Percentiles rank a stretch among this genome's conserved stretches.
Evolutionary conservation across 345 rosid genomes (phyloP).

Genomic region (Gynandropsis gynandra): DNA sequence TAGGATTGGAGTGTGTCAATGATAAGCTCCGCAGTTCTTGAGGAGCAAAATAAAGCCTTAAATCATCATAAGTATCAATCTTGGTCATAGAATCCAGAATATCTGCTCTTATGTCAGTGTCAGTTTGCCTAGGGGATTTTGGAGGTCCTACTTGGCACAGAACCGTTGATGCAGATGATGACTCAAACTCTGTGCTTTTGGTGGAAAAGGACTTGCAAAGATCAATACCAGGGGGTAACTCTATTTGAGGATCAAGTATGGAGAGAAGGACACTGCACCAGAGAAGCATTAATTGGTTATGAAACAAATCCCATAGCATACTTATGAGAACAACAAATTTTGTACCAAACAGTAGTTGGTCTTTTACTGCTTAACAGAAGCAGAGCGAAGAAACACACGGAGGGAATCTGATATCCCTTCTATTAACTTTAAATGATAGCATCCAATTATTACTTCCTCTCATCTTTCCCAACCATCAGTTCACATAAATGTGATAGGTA

Average conservation of each 20-base stretch:
- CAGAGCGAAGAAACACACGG: no score
- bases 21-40: conserved; percentile 43
- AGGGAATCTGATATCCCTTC: no score
- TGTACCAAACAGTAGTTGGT: no score
- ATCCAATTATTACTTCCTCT: no score
- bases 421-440: no score
- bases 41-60: conserved; percentile 51
- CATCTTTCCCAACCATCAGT: no score
- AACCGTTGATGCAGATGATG: conserved; percentile 26
- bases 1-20: conserved; percentile 29
- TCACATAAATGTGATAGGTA: no score
- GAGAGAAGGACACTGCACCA: conserved; percentile 74
- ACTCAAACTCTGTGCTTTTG: conserved; percentile 33
- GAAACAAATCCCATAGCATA: conserved; percentile 3
- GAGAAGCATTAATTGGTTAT: conserved; percentile 19
- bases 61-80: conserved; percentile 52
- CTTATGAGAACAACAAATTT: neutral
- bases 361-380: no score
- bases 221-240: conserved; percentile 72
- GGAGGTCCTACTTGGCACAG: conserved; percentile 27
- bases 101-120: conserved; percentile 45
- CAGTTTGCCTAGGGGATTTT: conserved; percentile 38
- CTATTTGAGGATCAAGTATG: conserved; percentile 64
- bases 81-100: conserved; percentile 35
- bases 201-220: conserved; percentile 44